phyloP scores from a whole-genome alignment of 2,329 filamentous ascomycete genomes.

The Helotiales sp. region DNA sequence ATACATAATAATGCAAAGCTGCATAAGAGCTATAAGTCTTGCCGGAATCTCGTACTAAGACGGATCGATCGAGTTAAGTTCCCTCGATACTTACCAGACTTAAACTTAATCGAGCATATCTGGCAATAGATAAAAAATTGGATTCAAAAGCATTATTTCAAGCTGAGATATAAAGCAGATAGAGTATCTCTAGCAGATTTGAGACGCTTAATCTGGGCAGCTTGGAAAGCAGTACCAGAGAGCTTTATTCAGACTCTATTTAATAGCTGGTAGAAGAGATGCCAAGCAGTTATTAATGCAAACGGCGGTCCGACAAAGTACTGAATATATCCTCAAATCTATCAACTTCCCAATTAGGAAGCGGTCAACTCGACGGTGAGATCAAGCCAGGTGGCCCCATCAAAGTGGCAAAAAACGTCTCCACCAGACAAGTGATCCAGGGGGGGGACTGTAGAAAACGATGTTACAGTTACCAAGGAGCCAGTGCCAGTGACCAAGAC shows the following conservation, averaged over 20 bases:
- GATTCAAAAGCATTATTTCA: slow-evolving; percentile 11
- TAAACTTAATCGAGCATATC: slow-evolving; percentile 16
- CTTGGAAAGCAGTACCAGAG: slow-evolving; percentile 9
- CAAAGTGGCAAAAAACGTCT: background rate
- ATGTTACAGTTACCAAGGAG: too few relatives aligned
- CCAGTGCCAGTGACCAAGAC: too few relatives aligned
- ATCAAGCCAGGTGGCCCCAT: background rate
- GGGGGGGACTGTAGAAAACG: too few relatives aligned
- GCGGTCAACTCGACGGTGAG: background rate
- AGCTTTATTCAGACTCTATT: slow-evolving; percentile 9
- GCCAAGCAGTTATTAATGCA: slow-evolving; percentile 15
- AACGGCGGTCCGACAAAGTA: slow-evolving; percentile 11
- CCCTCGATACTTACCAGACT: slow-evolving; percentile 12
- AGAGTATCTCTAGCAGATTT: slow-evolving; percentile 4
- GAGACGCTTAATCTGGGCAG: background rate
- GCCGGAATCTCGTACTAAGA: background rate
- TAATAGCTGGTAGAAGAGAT: slow-evolving; percentile 8
- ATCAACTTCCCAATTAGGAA: background rate
- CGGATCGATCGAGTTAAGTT: background rate
- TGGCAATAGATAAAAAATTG: slow-evolving; percentile 16
- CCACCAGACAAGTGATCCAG: background rate
- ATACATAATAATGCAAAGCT: slow-evolving; percentile 6
- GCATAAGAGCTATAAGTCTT: background rate
- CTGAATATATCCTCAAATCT: background rate
- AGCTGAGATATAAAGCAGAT: background rate